These are phyloP conservation scores for Trichosporon inkin DNA, from an alignment of 1,284 basidiomycete species.

Conservation along the genomic window DNA sequence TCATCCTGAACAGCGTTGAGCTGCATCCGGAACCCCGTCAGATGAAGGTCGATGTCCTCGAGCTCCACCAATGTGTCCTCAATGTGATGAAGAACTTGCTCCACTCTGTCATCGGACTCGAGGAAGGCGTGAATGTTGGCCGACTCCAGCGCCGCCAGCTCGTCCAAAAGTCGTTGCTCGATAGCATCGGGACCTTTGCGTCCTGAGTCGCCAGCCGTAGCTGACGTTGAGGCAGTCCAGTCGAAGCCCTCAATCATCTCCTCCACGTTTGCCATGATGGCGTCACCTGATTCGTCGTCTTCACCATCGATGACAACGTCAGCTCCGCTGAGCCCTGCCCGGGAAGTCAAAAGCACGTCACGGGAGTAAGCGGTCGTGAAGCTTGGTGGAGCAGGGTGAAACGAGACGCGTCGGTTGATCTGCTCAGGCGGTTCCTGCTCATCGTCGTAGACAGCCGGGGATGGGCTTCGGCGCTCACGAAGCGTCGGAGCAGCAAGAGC, in stretches of 20 bases:
- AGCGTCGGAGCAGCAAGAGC: background rate
- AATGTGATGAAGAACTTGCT: slow-evolving; percentile 78
- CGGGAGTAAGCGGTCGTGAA: slow-evolving; percentile 49
- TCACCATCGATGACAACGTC: slow-evolving; percentile 44
- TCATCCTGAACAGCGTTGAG: slow-evolving; percentile 90
- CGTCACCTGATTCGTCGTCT: slow-evolving; percentile 67
- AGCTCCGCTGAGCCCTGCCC: slow-evolving; percentile 37
- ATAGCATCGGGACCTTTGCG: slow-evolving; percentile 74
- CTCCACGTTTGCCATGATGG: slow-evolving; percentile 83
- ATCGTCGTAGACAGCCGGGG: background rate
- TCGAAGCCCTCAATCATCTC: slow-evolving; percentile 99
- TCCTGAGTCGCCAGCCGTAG: slow-evolving; percentile 14
- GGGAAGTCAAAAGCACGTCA: slow-evolving; percentile 64
- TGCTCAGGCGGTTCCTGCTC: slow-evolving; percentile 6
- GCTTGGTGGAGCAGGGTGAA: slow-evolving; percentile 43
- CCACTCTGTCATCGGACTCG: slow-evolving; percentile 82
- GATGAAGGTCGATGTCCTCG: slow-evolving; percentile 76
- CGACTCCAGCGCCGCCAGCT: slow-evolving; percentile 86
- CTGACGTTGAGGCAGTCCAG: slow-evolving; percentile 60
- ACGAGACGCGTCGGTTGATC: slow-evolving; percentile 41
- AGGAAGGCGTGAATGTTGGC: slow-evolving; percentile 97
- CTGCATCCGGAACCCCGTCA: slow-evolving; percentile 90
- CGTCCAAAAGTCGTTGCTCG: slow-evolving; percentile 76
- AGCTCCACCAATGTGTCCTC: slow-evolving; percentile 81
- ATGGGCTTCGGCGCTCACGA: background rate